Percentiles rank a stretch among this genome's conserved stretches.
phyloP scores from a whole-genome alignment of 345 rosid genomes.

The Mallotus nudiflorus region DNA sequence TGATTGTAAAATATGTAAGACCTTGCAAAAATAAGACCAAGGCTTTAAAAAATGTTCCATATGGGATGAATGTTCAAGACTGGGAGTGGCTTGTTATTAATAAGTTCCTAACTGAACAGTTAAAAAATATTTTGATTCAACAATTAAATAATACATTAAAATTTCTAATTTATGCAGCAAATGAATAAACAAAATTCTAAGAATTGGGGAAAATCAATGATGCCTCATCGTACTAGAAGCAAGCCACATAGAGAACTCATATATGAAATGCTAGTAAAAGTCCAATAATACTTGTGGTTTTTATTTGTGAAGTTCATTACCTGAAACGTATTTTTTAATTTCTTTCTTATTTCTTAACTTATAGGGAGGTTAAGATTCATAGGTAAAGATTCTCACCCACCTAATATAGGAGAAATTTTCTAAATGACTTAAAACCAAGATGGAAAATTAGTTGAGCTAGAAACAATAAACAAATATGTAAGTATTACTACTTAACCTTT shows the following conservation, averaged over 20 bases:
- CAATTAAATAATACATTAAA: neutral
- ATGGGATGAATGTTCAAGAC: neutral
- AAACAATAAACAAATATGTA: neutral
- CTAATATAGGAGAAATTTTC: neutral
- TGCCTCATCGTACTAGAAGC: neutral
- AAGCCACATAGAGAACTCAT: neutral
- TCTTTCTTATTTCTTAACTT: neutral
- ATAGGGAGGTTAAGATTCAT: neutral
- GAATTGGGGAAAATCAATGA: neutral
- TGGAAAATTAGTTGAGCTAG: neutral
- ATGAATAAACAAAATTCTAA: neutral
- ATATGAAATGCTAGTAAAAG: neutral
- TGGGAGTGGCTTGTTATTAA: neutral
- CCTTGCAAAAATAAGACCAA: neutral
- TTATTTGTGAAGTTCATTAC: no score
- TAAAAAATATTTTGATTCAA: neutral
- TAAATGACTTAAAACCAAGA: neutral
- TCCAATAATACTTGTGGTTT: neutral
- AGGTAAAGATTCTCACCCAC: no score
- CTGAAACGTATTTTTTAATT: no score
- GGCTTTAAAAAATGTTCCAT: neutral
- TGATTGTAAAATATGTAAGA: neutral
- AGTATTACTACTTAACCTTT: neutral
- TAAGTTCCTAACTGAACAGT: neutral
- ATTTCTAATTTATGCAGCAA: neutral